These are phyloP conservation scores for Triticum urartu DNA, from an alignment of 176 grass and related monocot species.

Conservation along the genomic window DNA sequence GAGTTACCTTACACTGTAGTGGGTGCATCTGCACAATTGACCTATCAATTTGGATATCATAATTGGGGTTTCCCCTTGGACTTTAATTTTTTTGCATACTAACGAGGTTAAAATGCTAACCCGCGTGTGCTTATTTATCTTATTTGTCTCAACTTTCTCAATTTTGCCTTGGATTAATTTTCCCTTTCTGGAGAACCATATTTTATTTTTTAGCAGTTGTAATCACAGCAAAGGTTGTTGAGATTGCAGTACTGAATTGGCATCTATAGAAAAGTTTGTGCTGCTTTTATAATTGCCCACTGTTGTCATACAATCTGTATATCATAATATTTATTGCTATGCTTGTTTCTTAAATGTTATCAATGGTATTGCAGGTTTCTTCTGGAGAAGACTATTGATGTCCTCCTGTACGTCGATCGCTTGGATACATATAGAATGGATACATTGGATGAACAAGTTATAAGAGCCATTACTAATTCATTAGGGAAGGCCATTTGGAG, in stretches of 20 bases:
- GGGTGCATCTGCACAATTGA: background rate
- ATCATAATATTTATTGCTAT: slow-evolving; percentile 13
- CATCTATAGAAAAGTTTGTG: slow-evolving; percentile 9
- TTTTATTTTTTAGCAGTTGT: background rate
- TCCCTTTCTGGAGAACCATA: background rate
- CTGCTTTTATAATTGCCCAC: background rate
- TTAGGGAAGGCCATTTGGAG: slow-evolving; percentile 89
- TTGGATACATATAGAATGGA: slow-evolving; percentile 95
- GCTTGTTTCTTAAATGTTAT: background rate
- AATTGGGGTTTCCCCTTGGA: background rate
- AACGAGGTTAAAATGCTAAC: background rate
- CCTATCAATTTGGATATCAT: background rate
- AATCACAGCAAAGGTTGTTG: background rate
- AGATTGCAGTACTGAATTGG: background rate
- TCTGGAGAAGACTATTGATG: slow-evolving; percentile 92
- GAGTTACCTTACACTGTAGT: background rate
- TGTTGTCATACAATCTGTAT: background rate
- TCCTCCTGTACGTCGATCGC: slow-evolving; percentile 89
- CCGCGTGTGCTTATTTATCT: background rate
- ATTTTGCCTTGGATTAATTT: background rate
- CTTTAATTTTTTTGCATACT: background rate
- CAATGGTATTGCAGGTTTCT: slow-evolving; percentile 63
- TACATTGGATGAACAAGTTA: slow-evolving; percentile 72
- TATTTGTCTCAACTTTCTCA: background rate
- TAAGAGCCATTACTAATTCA: slow-evolving; percentile 74